phyloP scores from a whole-genome alignment of 129 eudicot genomes.

The Glebionis coronaria region DNA sequence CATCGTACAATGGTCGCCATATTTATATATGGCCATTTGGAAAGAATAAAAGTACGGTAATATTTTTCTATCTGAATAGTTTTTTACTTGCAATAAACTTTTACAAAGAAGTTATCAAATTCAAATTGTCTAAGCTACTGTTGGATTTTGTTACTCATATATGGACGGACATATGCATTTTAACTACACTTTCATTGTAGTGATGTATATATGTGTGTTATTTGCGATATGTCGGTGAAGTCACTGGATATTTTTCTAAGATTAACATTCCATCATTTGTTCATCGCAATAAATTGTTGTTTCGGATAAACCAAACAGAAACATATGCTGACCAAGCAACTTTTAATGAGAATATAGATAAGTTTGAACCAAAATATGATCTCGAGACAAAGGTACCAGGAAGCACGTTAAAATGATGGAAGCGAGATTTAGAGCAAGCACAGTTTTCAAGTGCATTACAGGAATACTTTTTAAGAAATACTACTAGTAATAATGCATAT shows the following conservation, averaged over 20 bases:
- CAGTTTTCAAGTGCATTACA: slow-evolving; percentile 17
- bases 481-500: background rate
- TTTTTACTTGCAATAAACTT: background rate
- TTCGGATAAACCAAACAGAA: no score
- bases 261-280: no score
- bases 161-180: no score
- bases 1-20: slow-evolving; percentile 18
- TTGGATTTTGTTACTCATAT: no score
- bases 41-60: background rate
- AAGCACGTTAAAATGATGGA: background rate
- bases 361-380: slow-evolving; percentile 1
- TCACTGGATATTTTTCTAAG: no score
- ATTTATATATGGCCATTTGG: background rate
- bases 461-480: background rate
- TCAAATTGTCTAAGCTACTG: no score
- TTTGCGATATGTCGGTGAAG: no score
- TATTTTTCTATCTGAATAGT: background rate
- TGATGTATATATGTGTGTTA: no score
- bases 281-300: no score
- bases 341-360: background rate
- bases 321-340: background rate
- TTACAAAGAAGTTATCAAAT: no score
- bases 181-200: no score
- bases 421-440: slow-evolving; percentile 27
- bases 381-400: background rate